Conservation (phyloP, 2,329 filamentous ascomycete species). For the Fusarium temperatum region DNA sequence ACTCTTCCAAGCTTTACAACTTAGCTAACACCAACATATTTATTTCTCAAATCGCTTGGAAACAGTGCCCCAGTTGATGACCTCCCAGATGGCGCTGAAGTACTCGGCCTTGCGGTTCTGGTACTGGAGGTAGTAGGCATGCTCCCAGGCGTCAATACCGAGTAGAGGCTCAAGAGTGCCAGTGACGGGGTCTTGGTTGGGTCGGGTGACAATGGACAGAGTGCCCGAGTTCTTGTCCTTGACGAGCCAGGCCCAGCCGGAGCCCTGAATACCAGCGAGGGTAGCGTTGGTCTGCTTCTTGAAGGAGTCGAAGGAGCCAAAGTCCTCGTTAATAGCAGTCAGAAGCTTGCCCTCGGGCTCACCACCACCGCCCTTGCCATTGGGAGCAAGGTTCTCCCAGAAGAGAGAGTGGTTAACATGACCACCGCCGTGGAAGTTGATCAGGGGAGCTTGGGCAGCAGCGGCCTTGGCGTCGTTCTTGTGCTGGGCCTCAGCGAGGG, state of each 20-base stretch:
- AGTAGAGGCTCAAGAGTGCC: conserved; percentile 84
- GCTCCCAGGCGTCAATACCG: conserved; percentile 95
- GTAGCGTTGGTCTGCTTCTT: conserved; percentile 73
- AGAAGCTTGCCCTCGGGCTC: conserved; percentile 70
- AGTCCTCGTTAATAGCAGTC: conserved; percentile 70
- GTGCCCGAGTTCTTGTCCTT: conserved; percentile 71
- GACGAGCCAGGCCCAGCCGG: conserved; percentile 91
- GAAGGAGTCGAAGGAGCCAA: conserved; percentile 72
- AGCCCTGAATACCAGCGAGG: conserved; percentile 82
- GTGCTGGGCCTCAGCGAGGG: conserved; percentile 71
- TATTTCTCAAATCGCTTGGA: conserved; percentile 74
- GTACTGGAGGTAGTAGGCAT: conserved; percentile 96
- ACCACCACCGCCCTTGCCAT: conserved; percentile 69
- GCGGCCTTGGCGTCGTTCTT: conserved; percentile 67
- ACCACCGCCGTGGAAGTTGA: conserved; percentile 86
- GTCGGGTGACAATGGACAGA: conserved; percentile 73
- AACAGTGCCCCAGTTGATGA: conserved; percentile 94
- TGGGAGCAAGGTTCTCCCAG: conserved; percentile 82
- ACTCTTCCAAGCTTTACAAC: neutral
- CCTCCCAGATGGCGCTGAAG: conserved; percentile 92
- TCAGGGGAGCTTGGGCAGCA: conserved; percentile 59
- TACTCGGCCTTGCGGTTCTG: conserved; percentile 98
- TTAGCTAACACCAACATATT: neutral
- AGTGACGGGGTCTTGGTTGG: conserved; percentile 90
- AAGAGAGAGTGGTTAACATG: conserved; percentile 90